Evolutionary conservation across 2,329 filamentous ascomycete genomes (phyloP).

Genomic region (Scedosporium apiospermum): DNA sequence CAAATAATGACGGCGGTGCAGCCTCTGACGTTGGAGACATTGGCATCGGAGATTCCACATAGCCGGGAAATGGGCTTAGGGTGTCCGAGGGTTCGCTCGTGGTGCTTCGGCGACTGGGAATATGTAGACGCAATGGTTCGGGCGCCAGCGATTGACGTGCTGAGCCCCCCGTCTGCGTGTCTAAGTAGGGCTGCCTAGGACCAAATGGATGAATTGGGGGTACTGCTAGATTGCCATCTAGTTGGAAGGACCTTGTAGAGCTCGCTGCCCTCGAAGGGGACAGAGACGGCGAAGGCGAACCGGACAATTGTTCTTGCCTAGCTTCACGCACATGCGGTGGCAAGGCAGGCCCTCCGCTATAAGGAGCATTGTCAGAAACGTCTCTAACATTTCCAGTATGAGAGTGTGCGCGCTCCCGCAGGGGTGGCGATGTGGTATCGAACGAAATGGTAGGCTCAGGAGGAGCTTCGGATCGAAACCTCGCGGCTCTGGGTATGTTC

Average conservation of each 20-base stretch:
- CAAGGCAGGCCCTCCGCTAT: neutral
- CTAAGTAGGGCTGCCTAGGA: neutral
- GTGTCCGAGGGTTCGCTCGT: slow-evolving; percentile 37
- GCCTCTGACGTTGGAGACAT: slow-evolving; percentile 3
- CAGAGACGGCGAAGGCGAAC: neutral
- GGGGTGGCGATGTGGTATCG: neutral
- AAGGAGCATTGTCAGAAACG: neutral
- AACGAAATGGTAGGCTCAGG: neutral
- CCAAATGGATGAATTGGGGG: slow-evolving; percentile 21
- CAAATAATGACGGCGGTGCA: neutral
- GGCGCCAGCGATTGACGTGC: slow-evolving; percentile 8
- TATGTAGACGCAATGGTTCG: slow-evolving; percentile 30
- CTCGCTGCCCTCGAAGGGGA: slow-evolving; percentile 8
- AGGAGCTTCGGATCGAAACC: neutral
- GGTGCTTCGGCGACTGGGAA: slow-evolving; percentile 33
- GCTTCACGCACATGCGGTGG: slow-evolving; percentile 3
- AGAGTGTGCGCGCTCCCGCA: neutral
- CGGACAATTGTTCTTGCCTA: neutral
- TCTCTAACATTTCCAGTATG: slow-evolving; percentile 2
- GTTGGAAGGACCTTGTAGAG: slow-evolving; percentile 12
- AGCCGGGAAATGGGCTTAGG: slow-evolving; percentile 58
- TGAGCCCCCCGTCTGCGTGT: slow-evolving; percentile 10
- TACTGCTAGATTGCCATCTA: slow-evolving; percentile 31
- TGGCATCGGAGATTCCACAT: slow-evolving; percentile 46
- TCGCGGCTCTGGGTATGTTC: neutral